These are phyloP conservation scores for Naumovozyma baii DNA, from an alignment of 805 yeast genomes.

Conservation along the genomic window DNA sequence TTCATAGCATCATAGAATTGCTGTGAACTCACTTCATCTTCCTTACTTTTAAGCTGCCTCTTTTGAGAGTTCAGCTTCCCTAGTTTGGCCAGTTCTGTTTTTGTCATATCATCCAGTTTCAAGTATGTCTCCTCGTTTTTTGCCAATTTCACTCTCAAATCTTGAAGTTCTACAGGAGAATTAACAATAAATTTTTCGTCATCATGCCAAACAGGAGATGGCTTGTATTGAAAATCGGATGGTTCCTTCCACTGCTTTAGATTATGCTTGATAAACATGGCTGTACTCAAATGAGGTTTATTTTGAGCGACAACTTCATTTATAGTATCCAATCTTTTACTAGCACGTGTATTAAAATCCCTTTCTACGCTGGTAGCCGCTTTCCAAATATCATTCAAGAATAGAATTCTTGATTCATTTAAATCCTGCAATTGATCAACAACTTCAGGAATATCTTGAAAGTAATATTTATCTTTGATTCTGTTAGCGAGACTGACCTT, in stretches of 20 bases:
- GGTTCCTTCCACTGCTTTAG: constrained; percentile 73
- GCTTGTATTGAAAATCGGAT: constrained; percentile 70
- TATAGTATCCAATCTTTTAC: constrained; percentile 38
- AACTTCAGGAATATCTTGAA: constrained; percentile 87
- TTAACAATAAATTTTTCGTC: constrained; percentile 65
- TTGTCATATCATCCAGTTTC: constrained; percentile 24
- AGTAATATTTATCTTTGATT: constrained; percentile 82
- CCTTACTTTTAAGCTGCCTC: constrained; percentile 34
- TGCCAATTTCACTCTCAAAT: constrained; percentile 44
- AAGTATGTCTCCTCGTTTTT: constrained; percentile 28
- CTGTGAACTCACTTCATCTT: constrained; percentile 35
- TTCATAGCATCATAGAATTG: constrained; percentile 36
- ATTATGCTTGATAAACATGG: constrained; percentile 91
- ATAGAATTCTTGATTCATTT: constrained; percentile 66
- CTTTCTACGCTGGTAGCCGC: constrained; percentile 56
- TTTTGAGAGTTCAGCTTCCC: constrained; percentile 26
- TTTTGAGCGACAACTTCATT: constrained; percentile 58
- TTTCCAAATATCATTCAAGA: constrained; percentile 59
- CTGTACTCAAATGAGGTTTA: constrained; percentile 63
- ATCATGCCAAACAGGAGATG: constrained; percentile 94
- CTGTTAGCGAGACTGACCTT: constrained; percentile 79
- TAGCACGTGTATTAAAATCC: constrained; percentile 36
- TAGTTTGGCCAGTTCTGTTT: constrained; percentile 25
- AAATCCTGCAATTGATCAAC: constrained; percentile 77
- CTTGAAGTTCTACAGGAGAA: constrained; percentile 47